Evolutionary conservation across 495 filamentous ascomycete genomes (phyloP).

Genomic region (Penicillium pancosmium): DNA sequence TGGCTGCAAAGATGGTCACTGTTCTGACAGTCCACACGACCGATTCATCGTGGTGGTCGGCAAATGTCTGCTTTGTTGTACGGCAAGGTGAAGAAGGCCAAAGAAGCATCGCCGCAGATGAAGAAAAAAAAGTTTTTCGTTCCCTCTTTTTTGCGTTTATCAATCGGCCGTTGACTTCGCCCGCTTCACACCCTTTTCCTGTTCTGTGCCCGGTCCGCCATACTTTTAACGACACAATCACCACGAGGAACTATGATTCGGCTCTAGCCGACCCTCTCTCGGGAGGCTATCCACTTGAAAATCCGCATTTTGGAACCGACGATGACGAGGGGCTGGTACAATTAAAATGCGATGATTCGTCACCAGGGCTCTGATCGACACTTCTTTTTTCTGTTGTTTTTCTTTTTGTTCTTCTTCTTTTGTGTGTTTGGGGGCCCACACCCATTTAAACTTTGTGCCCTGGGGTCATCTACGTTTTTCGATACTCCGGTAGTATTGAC

Average conservation of each 20-base stretch:
- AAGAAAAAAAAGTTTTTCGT: constrained; percentile 8
- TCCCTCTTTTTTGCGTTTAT: neutral
- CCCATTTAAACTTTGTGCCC: constrained; percentile 10
- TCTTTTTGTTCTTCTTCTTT: constrained; percentile 1
- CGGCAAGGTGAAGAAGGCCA: constrained; percentile 11
- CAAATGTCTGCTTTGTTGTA: constrained; percentile 61
- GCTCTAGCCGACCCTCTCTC: constrained; percentile 19
- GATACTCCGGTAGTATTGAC: constrained; percentile 15
- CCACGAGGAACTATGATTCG: constrained; percentile 25
- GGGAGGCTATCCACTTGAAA: constrained; percentile 11
- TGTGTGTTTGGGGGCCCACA: neutral
- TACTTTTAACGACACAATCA: constrained; percentile 15
- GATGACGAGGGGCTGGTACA: constrained; percentile 11
- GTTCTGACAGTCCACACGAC: constrained; percentile 71
- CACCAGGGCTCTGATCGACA: constrained; percentile 27
- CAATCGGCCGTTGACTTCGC: constrained; percentile 7
- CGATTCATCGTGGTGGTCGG: constrained; percentile 71
- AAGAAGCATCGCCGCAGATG: neutral
- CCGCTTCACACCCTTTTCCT: constrained; percentile 8
- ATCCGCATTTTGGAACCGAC: constrained; percentile 15
- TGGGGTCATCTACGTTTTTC: constrained; percentile 8
- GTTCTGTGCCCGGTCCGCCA: constrained; percentile 15
- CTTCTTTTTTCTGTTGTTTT: constrained; percentile 8
- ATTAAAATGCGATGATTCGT: constrained; percentile 17
- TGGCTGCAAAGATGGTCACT: constrained; percentile 61